Percentiles rank a stretch among this genome's conserved stretches.
Evolutionary conservation across 306 rosid species (phyloP).

Genomic region (Mimosa pudica): DNA sequence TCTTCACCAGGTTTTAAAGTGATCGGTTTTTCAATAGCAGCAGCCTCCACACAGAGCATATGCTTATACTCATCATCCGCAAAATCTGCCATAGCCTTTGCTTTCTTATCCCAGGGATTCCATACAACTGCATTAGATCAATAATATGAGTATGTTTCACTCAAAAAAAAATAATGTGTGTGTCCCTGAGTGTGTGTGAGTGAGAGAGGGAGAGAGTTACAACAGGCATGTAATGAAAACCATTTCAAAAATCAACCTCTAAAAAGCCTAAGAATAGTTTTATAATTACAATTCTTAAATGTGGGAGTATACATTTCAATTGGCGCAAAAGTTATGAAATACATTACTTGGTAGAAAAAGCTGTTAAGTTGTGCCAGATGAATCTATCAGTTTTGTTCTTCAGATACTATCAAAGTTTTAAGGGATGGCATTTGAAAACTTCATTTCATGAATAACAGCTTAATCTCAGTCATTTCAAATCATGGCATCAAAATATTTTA

Average conservation of each 20-base stretch:
- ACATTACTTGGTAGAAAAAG: neutral
- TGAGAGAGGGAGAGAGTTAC: neutral
- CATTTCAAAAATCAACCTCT: neutral
- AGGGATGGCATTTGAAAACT: slow-evolving; percentile 8
- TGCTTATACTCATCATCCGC: slow-evolving; percentile 96
- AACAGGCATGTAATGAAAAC: neutral
- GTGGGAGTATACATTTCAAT: slow-evolving; percentile 22
- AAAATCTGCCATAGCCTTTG: slow-evolving; percentile 90
- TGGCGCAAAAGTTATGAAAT: slow-evolving; percentile 1
- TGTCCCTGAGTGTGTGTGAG: neutral
- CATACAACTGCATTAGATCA: slow-evolving; percentile 72
- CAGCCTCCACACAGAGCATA: slow-evolving; percentile 96
- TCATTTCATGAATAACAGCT: slow-evolving; percentile 4
- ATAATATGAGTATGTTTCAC: neutral
- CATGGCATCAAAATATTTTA: slow-evolving; percentile 20
- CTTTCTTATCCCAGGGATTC: slow-evolving; percentile 99
- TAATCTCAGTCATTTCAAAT: slow-evolving; percentile 17
- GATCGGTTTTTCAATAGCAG: slow-evolving; percentile 75
- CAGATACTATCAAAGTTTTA: neutral
- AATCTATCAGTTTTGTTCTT: slow-evolving; percentile 32
- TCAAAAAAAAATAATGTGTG: neutral
- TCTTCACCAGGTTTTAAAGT: slow-evolving; percentile 98
- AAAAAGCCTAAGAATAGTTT: neutral
- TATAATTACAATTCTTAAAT: slow-evolving; percentile 1
- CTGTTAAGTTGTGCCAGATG: neutral